Evolutionary conservation across 192 early-diverging fungal species (phyloP).

Genomic region (Entomortierella beljakovae): DNA sequence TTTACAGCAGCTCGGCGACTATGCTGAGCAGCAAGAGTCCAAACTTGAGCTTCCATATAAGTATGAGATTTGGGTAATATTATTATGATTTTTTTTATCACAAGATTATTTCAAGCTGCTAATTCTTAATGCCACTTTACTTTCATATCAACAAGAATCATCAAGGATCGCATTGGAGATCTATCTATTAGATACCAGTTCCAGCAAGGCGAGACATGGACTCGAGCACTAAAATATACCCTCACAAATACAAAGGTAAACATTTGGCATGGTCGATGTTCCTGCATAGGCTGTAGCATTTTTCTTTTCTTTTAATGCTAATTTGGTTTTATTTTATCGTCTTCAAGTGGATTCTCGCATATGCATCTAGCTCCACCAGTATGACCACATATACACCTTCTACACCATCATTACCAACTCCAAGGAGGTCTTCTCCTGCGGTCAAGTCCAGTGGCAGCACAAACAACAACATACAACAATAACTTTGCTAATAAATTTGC

Average conservation of each 20-base stretch:
- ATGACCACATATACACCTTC: constrained; percentile 51
- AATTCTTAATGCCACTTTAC: not conserved
- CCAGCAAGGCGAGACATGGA: constrained; percentile 94
- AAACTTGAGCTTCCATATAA: constrained; percentile 87
- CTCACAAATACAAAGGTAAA: constrained; percentile 84
- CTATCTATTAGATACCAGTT: constrained; percentile 87
- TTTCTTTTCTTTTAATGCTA: too few relatives aligned
- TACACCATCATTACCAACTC: constrained; percentile 37
- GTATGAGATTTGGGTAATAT: constrained; percentile 53
- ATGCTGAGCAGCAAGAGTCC: constrained; percentile 74
- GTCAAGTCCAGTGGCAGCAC: constrained; percentile 12
- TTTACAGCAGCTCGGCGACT: constrained; percentile 88
- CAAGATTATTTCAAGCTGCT: too few relatives aligned
- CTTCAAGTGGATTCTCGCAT: constrained; percentile 47
- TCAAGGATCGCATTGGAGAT: constrained; percentile 91
- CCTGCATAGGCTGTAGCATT: too few relatives aligned
- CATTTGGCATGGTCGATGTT: too few relatives aligned
- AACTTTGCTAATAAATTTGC: not conserved
- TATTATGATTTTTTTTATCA: not conserved
- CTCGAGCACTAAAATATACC: constrained; percentile 88
- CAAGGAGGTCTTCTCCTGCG: constrained; percentile 33
- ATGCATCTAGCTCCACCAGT: constrained; percentile 38
- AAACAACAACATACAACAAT: not conserved
- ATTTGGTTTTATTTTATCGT: not conserved
- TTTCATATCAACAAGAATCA: constrained; percentile 67